These are phyloP conservation scores for Hypericum androsaemum DNA, from an alignment of 345 rosid species.

Conservation along the genomic window DNA sequence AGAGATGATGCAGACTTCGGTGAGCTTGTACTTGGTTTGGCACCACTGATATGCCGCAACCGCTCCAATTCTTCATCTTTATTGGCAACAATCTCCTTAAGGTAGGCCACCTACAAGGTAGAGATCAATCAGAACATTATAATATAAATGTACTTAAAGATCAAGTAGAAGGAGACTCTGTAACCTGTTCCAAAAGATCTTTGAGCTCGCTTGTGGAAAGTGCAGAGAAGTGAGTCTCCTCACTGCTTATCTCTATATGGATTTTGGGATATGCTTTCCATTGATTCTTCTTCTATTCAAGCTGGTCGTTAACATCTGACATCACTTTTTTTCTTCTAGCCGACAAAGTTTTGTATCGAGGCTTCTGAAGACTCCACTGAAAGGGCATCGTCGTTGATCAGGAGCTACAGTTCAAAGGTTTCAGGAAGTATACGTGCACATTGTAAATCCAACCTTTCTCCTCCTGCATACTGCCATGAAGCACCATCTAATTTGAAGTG, in stretches of 20 bases:
- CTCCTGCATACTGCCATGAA: not conserved
- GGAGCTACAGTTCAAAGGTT: constrained; percentile 37
- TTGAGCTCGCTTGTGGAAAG: constrained; percentile 23
- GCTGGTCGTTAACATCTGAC: not conserved
- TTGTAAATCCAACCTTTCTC: constrained; percentile 1
- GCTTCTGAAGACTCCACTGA: constrained; percentile 51
- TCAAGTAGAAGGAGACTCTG: too few species aligned
- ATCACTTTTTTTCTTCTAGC: constrained; percentile 5
- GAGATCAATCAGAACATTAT: too few species aligned
- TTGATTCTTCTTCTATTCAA: too few species aligned
- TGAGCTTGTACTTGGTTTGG: constrained; percentile 35
- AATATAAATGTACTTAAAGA: too few species aligned
- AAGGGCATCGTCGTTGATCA: constrained; percentile 31
- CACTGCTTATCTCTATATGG: not conserved
- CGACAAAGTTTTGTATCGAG: constrained; percentile 34
- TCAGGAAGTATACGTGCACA: constrained; percentile 19
- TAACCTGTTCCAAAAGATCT: constrained; percentile 94
- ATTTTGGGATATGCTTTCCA: not conserved
- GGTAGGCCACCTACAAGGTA: constrained; percentile 51
- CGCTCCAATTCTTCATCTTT: constrained; percentile 79
- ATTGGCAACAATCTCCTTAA: constrained; percentile 54
- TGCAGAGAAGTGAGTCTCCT: constrained; percentile 48
- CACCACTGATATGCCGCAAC: constrained; percentile 37
- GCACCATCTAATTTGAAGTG: too few species aligned
- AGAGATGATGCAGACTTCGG: constrained; percentile 51